Percentiles rank a stretch among this genome's conserved stretches.
Conservation (phyloP, 2,329 filamentous ascomycete genomes). For the Immersiporthe knoxdaviesiana region DNA sequence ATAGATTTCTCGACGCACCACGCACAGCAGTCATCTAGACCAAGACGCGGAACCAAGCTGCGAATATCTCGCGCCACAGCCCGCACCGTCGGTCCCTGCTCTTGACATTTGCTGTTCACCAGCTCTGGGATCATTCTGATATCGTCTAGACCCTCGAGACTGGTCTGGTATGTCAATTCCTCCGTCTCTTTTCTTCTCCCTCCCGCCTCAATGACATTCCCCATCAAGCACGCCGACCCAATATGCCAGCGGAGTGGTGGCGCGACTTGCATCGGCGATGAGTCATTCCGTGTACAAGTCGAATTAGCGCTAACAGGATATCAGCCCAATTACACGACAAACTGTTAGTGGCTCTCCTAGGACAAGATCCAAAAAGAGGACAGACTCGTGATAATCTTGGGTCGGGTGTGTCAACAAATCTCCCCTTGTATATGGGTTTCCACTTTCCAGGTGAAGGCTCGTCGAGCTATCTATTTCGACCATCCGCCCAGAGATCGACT, state of each 20-base stretch:
- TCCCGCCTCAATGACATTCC: not conserved
- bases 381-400: not conserved
- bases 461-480: not conserved
- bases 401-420: not conserved
- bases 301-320: not conserved
- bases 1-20: too few relatives aligned
- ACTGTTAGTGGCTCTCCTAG: not conserved
- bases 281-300: constrained; percentile 3
- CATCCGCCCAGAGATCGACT: not conserved
- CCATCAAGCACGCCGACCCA: not conserved
- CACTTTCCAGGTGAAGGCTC: not conserved
- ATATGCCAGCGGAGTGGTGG: not conserved
- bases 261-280: constrained; percentile 1
- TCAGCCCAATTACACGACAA: not conserved
- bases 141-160: not conserved
- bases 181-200: not conserved
- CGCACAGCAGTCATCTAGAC: not conserved
- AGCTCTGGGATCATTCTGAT: not conserved
- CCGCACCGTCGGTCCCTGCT: not conserved
- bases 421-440: not conserved
- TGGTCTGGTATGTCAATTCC: not conserved
- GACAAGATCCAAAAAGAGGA: not conserved
- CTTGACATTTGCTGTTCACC: not conserved
- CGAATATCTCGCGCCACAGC: not conserved
- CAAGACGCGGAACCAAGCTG: not conserved